These are phyloP conservation scores for Prunus padus DNA, from an alignment of 306 rosid species.

Conservation along the genomic window DNA sequence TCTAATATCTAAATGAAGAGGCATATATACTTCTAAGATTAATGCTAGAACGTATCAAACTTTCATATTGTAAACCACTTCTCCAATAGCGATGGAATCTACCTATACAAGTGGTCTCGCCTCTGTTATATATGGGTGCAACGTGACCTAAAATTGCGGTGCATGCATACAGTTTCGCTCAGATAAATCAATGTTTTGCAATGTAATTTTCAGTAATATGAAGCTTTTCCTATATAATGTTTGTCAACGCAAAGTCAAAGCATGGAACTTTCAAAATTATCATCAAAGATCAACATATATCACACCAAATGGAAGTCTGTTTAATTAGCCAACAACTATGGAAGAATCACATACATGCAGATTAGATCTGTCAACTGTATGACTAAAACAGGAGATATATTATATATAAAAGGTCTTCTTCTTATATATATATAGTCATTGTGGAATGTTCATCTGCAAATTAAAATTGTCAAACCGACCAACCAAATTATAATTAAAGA, in stretches of 20 bases:
- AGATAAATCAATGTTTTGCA: neutral
- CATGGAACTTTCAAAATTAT: neutral
- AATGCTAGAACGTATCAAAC: neutral
- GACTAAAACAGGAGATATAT: neutral
- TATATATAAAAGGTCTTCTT: neutral
- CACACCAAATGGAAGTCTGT: neutral
- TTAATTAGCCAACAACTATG: neutral
- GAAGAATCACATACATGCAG: neutral
- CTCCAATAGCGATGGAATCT: neutral
- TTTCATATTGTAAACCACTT: neutral
- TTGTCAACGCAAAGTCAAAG: neutral
- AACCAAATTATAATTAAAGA: no score
- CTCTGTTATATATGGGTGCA: neutral
- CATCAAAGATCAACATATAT: neutral
- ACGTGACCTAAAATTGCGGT: no score
- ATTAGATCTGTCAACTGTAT: neutral
- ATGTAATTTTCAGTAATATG: neutral
- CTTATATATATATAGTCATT: neutral
- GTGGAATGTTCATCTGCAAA: no score
- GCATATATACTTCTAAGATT: neutral
- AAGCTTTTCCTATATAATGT: neutral
- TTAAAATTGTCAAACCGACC: no score
- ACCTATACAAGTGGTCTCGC: neutral
- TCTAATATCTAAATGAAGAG: neutral
- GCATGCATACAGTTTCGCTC: no score